phyloP scores from a whole-genome alignment of 176 grass and related monocot genomes.

The Musa schizocarpa region DNA sequence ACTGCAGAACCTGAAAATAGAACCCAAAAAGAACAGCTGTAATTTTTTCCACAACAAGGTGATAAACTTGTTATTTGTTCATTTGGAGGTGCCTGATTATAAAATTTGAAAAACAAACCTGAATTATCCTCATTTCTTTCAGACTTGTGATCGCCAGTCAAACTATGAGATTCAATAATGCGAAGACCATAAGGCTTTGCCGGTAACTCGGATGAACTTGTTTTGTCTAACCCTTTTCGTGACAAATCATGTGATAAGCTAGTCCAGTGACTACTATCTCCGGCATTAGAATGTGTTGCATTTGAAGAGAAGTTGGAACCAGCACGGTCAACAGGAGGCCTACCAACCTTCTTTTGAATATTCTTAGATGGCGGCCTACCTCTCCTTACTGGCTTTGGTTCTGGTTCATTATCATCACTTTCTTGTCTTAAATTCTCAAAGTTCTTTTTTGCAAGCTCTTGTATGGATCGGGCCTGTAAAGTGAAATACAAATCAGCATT shows the following conservation, averaged over 20 bases:
- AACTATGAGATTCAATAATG: slow-evolving; percentile 38
- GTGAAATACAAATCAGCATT: slow-evolving; percentile 14
- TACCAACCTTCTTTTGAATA: slow-evolving; percentile 46
- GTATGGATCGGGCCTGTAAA: slow-evolving; percentile 70
- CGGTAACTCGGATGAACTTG: slow-evolving; percentile 30
- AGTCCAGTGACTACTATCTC: slow-evolving; percentile 32
- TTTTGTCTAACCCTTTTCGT: slow-evolving; percentile 33
- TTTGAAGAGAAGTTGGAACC: slow-evolving; percentile 36
- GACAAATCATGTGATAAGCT: slow-evolving; percentile 37
- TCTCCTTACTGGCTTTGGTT: slow-evolving; percentile 45
- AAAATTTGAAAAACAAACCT: slow-evolving; percentile 37
- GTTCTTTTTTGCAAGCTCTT: slow-evolving; percentile 97
- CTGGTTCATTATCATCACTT: slow-evolving; percentile 74
- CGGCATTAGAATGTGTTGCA: slow-evolving; percentile 35
- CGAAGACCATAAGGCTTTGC: slow-evolving; percentile 47
- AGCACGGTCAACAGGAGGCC: slow-evolving; percentile 43
- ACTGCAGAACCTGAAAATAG: slow-evolving; percentile 38
- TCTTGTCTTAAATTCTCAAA: slow-evolving; percentile 94
- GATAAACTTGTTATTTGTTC: neutral
- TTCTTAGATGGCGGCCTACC: slow-evolving; percentile 75
- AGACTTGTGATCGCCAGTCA: slow-evolving; percentile 30
- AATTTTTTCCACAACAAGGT: neutral
- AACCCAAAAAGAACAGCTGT: slow-evolving; percentile 7
- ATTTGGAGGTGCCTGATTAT: neutral
- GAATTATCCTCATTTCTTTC: slow-evolving; percentile 59